These are phyloP conservation scores for Isochrysis galbana DNA, from an alignment of 78 protist species.

Conservation along the genomic window DNA sequence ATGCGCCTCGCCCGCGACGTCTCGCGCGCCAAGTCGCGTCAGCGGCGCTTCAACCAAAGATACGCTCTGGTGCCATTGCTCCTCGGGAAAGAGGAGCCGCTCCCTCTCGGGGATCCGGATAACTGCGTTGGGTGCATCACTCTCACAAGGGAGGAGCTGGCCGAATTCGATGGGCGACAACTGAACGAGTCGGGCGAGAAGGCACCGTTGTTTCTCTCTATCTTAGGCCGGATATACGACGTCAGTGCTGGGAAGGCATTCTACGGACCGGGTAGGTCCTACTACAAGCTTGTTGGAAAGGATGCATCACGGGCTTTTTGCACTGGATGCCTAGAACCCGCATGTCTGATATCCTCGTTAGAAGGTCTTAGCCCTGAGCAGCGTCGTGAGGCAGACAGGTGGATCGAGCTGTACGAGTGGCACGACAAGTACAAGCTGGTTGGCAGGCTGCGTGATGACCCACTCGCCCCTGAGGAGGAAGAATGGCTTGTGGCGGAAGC, in stretches of 20 bases:
- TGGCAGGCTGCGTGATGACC: not conserved
- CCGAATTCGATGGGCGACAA: not conserved
- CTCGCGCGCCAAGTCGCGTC: not conserved
- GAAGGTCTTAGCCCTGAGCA: not conserved
- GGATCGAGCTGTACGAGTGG: not conserved
- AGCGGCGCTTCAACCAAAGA: not conserved
- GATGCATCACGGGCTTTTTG: not conserved
- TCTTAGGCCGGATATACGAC: not conserved
- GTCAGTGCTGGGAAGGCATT: not conserved
- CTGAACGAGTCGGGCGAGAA: too few species aligned
- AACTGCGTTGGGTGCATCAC: not conserved
- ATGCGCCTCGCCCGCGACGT: conserved; percentile 11
- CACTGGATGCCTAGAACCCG: not conserved
- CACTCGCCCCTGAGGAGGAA: not conserved
- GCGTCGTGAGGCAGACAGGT: not conserved
- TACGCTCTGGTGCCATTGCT: not conserved
- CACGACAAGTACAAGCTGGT: conserved; percentile 23
- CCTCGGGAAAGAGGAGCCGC: not conserved
- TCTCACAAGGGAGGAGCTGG: not conserved
- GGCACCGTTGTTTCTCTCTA: not conserved
- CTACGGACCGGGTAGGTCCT: conserved; percentile 36
- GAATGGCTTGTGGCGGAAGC: not conserved
- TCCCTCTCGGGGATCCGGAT: not conserved
- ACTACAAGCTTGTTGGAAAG: not conserved
- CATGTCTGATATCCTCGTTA: not conserved